Base-by-base conservation (phyloP, 1,139 yeast genomes). In the Suhomyces bribrorum region DNA sequence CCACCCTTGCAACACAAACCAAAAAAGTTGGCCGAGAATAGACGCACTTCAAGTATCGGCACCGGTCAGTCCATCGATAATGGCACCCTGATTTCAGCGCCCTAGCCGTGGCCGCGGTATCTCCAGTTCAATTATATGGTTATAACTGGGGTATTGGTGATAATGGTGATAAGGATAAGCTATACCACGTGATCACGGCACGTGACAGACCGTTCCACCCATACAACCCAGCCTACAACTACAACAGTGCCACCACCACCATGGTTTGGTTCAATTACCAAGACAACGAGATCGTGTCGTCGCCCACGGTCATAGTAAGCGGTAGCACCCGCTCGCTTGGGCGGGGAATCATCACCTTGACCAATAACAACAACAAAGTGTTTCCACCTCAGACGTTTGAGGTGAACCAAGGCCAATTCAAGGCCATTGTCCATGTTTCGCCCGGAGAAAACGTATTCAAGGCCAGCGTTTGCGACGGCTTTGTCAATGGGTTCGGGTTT, bases 371-470 rank as follows among this genome's bases (percentile, higher is more conserved):
- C 20, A 69, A 71, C 45, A 56, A 60, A 33, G 75, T 75, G 26
- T 85, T 79, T 45, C 95, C 96, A 0, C 78, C 89, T 0, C 83
- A 81, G 52, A 66, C 74, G 38, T 85, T 75, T 54, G 95, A 90
- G 44, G 78, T 89, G 7, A 79, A 81, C 40, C 68, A 77, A 31
- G 81, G 84, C 1, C 73, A 75, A 44, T 92, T 89, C 70, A 90
- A 88, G 57, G 87, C 86, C 0, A 53, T 86, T 15, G 69, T 86
- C 3, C 87, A 86, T 48, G 73, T 90, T 22, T 77, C 82, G 22
- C 81, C 86, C 0, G 89, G 90, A 7, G 66, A 62, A 14, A 86
- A 85, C 50, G 57, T 50, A 2, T 59, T 85, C 32, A 43, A 53
- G 38, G 59, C 64, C 17, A 50, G 54, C 38, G 57, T 57, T 3